Base-by-base conservation (phyloP, 1,139 yeast genomes). In the Zygoascus meyerae region DNA sequence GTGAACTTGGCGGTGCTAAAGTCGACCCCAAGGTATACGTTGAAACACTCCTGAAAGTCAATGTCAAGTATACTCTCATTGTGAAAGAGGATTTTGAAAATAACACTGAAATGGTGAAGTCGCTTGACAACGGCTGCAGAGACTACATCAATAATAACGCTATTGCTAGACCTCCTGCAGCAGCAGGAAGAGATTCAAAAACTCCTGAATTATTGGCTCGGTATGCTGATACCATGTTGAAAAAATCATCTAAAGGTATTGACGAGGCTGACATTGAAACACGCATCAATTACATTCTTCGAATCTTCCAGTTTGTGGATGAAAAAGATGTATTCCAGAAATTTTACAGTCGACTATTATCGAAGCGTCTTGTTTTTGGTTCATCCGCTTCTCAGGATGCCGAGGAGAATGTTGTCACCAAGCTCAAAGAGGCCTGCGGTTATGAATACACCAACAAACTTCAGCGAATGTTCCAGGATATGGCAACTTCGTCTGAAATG, bases 291-390 rank as follows among this genome's bases (percentile, higher is more conserved):
- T 92, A 90, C 58, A 78, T 92, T 59, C 86, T 92, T 87, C 78
- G 81, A 29, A 75, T 92, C 26, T 87, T 94, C 72, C 85, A 83
- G 60, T 92, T 86, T 63, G 77, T 94, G 48, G 90, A 86, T 47
- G 97, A 92, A 65, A 90, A 90, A 65, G 98, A 94, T 70, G 86
- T 94, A 36, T 94, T 94, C 67, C 98, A 92, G 69, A 86, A 83
- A 56, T 86, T 86, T 68, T 94, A 92, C 67, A 81, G 97, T 65
- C 80, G 97, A 57, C 73, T 84, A 61, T 74, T 94, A 57, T 95
- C 97, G 6, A 85, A 84, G 64, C 79, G 99, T 62, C 76, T 94
- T 54, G 90, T 92, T 56, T 83, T 85, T 61, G 84, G 86, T 50
- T 82, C 87, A 31, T 83, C 95, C 39, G 80, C 87, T 30, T 83